Percentiles rank a stretch among this genome's conserved stretches.
Evolutionary conservation across 163 green algal genomes (phyloP).

Genomic region (Prototheca stagnorum): DNA sequence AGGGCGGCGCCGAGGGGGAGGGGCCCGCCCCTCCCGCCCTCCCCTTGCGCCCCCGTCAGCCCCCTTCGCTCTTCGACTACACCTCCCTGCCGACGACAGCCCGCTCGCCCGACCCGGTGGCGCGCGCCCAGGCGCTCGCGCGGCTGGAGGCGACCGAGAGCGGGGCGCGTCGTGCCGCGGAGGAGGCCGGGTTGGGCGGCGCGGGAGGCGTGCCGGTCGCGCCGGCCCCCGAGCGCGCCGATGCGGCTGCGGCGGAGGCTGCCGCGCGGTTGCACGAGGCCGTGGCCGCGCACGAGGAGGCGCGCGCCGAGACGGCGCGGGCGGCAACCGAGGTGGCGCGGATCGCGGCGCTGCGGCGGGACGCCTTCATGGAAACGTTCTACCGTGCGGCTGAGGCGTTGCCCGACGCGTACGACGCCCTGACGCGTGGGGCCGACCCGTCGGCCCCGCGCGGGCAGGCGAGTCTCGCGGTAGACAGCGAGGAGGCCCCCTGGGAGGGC

Average conservation of each 20-base stretch:
- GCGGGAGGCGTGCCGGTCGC: no score
- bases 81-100: conserved; percentile 7
- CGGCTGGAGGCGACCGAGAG: no score
- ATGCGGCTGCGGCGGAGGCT: conserved; percentile 67
- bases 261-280: conserved; percentile 57
- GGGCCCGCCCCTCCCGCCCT: background rate
- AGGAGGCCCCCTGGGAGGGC: conserved; percentile 63
- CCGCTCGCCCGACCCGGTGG: conserved; percentile 1
- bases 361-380: conserved; percentile 73
- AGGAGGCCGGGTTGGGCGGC: no score
- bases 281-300: conserved; percentile 26
- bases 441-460: conserved; percentile 72
- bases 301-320: conserved; percentile 11
- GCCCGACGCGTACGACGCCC: conserved; percentile 65
- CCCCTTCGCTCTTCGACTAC: conserved; percentile 9
- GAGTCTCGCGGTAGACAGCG: conserved; percentile 74
- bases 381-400: conserved; percentile 61
- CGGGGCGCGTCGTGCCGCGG: no score
- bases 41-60: background rate
- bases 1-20: background rate
- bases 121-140: conserved; percentile 35
- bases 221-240: conserved; percentile 64
- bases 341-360: conserved; percentile 41
- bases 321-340: background rate
- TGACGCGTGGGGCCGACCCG: conserved; percentile 55